Evolutionary conservation across 2,329 filamentous ascomycete genomes (phyloP), one percentile per base, ranked within the genome.

Genomic region (Ascochyta viciae-villosae): DNA sequence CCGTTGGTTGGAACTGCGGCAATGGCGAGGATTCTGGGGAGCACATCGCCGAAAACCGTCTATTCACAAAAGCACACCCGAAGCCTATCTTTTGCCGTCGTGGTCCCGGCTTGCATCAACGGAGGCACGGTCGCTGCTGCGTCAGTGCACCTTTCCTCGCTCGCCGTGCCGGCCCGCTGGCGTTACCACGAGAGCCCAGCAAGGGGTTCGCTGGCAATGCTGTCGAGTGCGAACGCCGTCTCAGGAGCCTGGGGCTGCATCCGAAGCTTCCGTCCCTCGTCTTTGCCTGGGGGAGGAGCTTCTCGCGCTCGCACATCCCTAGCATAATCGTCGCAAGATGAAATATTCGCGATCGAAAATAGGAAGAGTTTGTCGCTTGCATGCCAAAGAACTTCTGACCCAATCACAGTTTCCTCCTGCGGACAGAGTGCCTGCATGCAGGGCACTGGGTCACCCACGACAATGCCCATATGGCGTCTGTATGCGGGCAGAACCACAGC

Each of bases 81-180:
- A 45, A 22, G 24, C 34, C 9, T 26, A 16, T 40, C 29, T 35
- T 40, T 45, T 33, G 29, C 41, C 22, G 13, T 39, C 49, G 44
- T 48, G 37, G 27, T 46, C 50, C 44, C 50, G 40, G 31, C 34
- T 44, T 58, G 58, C 60, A 54, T 62, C 57, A 12, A 47, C 35
- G 40, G 40, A 54, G 49, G 57, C 56, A 53, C 50, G 52, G 51
- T 54, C 56, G 51, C 56, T 59, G 57, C 53, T 54, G 59, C 62
- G 58, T 58, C 60, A 47, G 53, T 56, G 53, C 53, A 50, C 53
- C 22, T 47, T 26, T 44, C 37, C 24, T 56, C 46, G 47, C 53
- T 51, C 41, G 24, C 53, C 53, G 53, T 46, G 37, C 43, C 53
- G 53, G 53, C 47, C 53, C 53, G 53, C 53, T 41, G 42, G 48